A percentile compares a stretch with the other conserved stretches of the same genome.
phyloP scores from a whole-genome alignment of 2,329 filamentous ascomycete genomes.

The Pseudocercospora eumusae region DNA sequence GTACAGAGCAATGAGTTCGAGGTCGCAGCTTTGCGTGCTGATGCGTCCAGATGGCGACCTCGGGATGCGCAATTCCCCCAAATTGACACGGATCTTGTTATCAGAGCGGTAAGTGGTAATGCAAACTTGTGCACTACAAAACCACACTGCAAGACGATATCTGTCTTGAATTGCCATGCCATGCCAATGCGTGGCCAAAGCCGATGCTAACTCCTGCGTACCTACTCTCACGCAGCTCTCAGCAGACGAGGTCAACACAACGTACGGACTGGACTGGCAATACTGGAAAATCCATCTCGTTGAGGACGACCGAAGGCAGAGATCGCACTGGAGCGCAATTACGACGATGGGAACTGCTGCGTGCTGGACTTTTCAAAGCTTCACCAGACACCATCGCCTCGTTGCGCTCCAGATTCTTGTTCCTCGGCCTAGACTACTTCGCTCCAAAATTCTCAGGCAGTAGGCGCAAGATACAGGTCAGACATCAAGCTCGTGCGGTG shows the following conservation, averaged over 20 bases:
- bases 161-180: not conserved
- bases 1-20: not conserved
- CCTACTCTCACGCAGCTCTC: too few relatives aligned
- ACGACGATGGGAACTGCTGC: not conserved
- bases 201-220: not conserved
- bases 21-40: not conserved
- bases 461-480: constrained; percentile 11
- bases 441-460: not conserved
- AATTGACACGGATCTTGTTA: not conserved
- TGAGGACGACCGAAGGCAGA: too few relatives aligned
- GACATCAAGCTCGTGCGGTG: not conserved
- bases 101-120: not conserved
- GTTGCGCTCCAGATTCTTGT: constrained; percentile 8
- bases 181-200: not conserved
- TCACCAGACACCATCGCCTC: constrained; percentile 3
- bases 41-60: not conserved
- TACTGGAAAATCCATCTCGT: too few relatives aligned
- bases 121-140: not conserved
- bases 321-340: too few relatives aligned
- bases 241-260: too few relatives aligned
- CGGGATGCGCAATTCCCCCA: not conserved
- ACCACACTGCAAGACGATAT: not conserved
- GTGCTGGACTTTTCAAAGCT: not conserved
- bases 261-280: too few relatives aligned
- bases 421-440: not conserved